Evolutionary conservation across 2,329 filamentous ascomycete genomes (phyloP).

Genomic region (Drechslera avenae): DNA sequence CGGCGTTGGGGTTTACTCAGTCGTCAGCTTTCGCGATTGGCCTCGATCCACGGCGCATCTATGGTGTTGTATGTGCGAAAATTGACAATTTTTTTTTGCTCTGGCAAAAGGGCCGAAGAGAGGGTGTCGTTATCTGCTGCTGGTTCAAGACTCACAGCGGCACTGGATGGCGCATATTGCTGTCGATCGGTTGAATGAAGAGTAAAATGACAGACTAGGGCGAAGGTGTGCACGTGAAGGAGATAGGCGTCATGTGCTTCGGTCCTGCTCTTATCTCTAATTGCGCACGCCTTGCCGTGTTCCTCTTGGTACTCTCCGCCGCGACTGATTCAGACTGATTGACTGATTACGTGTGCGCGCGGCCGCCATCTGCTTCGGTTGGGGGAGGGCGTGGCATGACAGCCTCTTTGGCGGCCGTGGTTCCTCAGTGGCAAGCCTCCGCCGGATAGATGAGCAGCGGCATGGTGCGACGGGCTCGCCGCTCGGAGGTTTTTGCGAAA

Average conservation of each 20-base stretch:
- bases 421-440: not conserved
- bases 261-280: slow-evolving; percentile 7
- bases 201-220: not conserved
- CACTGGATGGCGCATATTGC: too few relatives aligned
- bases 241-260: not conserved
- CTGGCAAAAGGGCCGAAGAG: slow-evolving; percentile 7
- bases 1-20: not conserved
- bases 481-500: slow-evolving; percentile 20
- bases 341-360: too few relatives aligned
- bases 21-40: slow-evolving; percentile 3
- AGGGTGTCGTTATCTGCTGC: not conserved
- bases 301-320: too few relatives aligned
- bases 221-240: too few relatives aligned
- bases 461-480: slow-evolving; percentile 19
- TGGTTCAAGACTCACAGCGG: too few relatives aligned
- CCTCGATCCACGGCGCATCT: too few relatives aligned
- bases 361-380: too few relatives aligned
- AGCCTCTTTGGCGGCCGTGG: too few relatives aligned
- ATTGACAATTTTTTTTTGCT: not conserved
- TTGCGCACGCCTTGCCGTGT: not conserved
- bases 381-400: too few relatives aligned
- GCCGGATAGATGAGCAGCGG: slow-evolving; percentile 13
- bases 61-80: not conserved
- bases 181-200: slow-evolving; percentile 5
- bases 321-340: too few relatives aligned